phyloP scores from a whole-genome alignment of 1,284 basidiomycete genomes.

The Erythrobasidium hasegawianum region DNA sequence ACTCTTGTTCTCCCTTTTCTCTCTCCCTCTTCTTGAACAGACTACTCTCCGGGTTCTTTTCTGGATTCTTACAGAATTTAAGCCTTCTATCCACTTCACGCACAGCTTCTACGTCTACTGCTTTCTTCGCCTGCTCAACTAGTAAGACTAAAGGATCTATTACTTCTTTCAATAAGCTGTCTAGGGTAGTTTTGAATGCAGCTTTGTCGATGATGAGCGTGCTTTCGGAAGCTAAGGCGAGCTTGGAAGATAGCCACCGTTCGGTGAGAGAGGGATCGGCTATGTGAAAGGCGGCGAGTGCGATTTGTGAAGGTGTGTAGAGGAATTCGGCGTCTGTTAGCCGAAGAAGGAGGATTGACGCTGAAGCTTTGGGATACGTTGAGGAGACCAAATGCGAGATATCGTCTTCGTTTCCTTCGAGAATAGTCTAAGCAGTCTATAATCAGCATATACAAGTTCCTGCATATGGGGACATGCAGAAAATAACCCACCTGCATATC shows the following conservation, averaged over 20 bases:
- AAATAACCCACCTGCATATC: slow-evolving; percentile 70
- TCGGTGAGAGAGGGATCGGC: slow-evolving; percentile 61
- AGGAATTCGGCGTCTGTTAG: slow-evolving; percentile 88
- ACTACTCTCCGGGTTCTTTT: slow-evolving; percentile 80
- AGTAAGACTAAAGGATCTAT: slow-evolving; percentile 59
- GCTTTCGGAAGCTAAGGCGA: slow-evolving; percentile 1
- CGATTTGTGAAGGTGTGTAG: slow-evolving; percentile 89
- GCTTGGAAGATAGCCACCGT: slow-evolving; percentile 56
- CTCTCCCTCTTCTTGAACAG: slow-evolving; percentile 50
- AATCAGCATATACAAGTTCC: background rate
- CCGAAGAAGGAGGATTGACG: slow-evolving; percentile 65
- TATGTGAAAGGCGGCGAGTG: slow-evolving; percentile 72
- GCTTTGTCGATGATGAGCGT: background rate
- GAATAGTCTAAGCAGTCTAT: slow-evolving; percentile 17
- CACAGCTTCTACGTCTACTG: slow-evolving; percentile 73
- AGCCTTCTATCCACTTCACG: slow-evolving; percentile 76
- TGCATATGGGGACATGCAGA: background rate
- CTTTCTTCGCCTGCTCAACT: slow-evolving; percentile 58
- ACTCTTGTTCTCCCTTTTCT: slow-evolving; percentile 12
- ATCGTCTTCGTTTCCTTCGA: slow-evolving; percentile 51
- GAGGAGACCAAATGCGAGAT: slow-evolving; percentile 48
- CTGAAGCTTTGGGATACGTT: slow-evolving; percentile 61
- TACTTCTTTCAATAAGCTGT: slow-evolving; percentile 51
- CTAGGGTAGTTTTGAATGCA: slow-evolving; percentile 9
- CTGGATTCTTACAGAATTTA: slow-evolving; percentile 83